These are phyloP conservation scores for Evernia prunastri DNA, from an alignment of 495 filamentous ascomycete genomes.

Conservation along the genomic window DNA sequence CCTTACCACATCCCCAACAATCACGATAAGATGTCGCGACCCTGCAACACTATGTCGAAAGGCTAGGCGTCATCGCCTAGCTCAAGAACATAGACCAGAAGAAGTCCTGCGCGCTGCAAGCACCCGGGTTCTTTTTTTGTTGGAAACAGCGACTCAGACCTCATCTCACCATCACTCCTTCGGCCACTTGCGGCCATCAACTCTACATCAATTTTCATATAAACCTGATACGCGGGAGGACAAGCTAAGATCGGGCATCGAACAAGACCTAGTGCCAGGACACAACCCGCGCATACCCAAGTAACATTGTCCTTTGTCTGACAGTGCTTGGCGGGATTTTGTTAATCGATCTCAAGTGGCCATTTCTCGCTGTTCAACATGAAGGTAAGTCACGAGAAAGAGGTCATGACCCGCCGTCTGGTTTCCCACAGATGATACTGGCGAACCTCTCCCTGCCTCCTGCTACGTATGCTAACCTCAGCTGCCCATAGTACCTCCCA, in stretches of 20 bases:
- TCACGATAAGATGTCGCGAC: conserved; percentile 29
- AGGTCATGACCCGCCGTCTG: conserved; percentile 16
- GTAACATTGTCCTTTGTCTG: conserved; percentile 16
- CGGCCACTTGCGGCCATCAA: not conserved
- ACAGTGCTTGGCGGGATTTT: conserved; percentile 7
- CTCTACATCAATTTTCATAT: too few relatives aligned
- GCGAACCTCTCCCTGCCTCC: conserved; percentile 12
- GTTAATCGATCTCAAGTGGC: conserved; percentile 17
- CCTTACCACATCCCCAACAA: conserved; percentile 13
- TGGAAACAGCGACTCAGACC: conserved; percentile 4
- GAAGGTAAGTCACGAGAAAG: conserved; percentile 18
- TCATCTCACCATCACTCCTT: conserved; percentile 5
- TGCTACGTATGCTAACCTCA: conserved; percentile 19
- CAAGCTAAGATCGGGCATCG: not conserved
- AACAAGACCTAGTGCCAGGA: not conserved
- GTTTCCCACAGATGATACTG: conserved; percentile 4
- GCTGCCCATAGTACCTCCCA: conserved; percentile 68
- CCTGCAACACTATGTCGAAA: conserved; percentile 25
- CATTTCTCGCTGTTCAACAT: conserved; percentile 10
- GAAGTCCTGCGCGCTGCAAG: conserved; percentile 19
- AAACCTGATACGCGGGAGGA: not conserved
- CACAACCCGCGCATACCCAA: conserved; percentile 8
- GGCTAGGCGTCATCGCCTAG: conserved; percentile 45
- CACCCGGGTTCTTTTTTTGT: conserved; percentile 12
- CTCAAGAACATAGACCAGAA: conserved; percentile 28